Evolutionary conservation across 768 basidiomycete species (phyloP), one percentile per base, ranked within the genome.

Genomic region (Agaricus bisporus): DNA sequence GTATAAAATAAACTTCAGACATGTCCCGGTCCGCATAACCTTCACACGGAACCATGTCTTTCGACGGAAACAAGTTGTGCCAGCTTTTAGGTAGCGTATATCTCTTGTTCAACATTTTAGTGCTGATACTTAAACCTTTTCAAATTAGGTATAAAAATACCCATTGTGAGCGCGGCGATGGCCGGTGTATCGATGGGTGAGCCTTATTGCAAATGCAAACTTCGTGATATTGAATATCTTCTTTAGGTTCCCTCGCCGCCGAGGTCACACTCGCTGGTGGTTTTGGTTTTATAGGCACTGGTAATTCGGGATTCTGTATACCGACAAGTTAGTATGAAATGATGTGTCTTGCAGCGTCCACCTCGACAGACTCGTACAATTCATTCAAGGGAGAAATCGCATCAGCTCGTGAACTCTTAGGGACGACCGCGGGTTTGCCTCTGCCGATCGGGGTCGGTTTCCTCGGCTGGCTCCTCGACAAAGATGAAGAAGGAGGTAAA

Each of bases 401-500:
- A 26, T 59, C 80, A 18, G 83, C 81, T n/a, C 80, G 80, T 9
- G 59, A 66, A 20, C 54, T 66, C 1, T 68, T 88, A 20, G 60
- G 65, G 15, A 47, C 70, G 17, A 60, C 65, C 44, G 55, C 64
- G 20, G 60, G 71, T 10, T 64, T 67, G 4, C 70, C 75, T 28
- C 59, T 79, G 32, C 82, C 79, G 7, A 71, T 92, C 56, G 90
- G 90, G 22, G 78, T 86, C n/a, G 88, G 89, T 11, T 88, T 83
- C 64, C 69, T 91, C 22, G 77, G 72, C 12, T 93, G 86, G 86
- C 74, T 75, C 56, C 74, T 91, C 14, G 87, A 91, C 48, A 68
- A 75, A 42, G 63, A 71, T 12, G 64, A 67, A 17, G 65, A 65
- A 5, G 58, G 65, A 39, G 72, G 76, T 5, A 61, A 72, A 28